Conservation (phyloP, 306 rosid genomes). For the Argentina anserina region DNA sequence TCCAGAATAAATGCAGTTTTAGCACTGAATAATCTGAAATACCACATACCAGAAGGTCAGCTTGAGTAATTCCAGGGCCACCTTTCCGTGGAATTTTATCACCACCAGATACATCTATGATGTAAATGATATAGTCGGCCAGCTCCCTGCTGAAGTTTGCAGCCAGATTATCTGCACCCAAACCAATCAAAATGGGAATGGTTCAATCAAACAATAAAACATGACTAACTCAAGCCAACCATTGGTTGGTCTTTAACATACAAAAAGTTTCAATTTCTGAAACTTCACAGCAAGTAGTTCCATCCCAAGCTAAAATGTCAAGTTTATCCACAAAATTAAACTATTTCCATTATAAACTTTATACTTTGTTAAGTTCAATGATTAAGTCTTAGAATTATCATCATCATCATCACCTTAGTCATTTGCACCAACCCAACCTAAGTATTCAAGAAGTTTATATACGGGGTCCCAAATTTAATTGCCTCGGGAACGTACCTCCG, state of each 20-base stretch:
- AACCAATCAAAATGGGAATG: slow-evolving; percentile 22
- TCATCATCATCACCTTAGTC: slow-evolving; percentile 8
- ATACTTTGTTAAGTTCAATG: neutral
- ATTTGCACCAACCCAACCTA: neutral
- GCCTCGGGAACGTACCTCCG: slow-evolving; percentile 59
- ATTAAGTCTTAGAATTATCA: neutral
- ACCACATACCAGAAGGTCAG: slow-evolving; percentile 88
- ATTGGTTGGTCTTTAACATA: neutral
- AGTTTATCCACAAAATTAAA: neutral
- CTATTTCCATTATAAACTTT: neutral
- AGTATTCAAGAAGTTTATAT: neutral
- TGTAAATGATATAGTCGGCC: slow-evolving; percentile 95
- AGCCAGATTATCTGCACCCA: slow-evolving; percentile 82
- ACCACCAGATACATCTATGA: slow-evolving; percentile 93
- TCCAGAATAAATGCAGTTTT: slow-evolving; percentile 1
- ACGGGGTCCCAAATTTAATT: neutral
- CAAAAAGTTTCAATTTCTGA: neutral
- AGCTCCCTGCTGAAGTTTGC: slow-evolving; percentile 98
- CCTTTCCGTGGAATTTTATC: slow-evolving; percentile 99
- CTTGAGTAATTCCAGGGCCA: slow-evolving; percentile 99
- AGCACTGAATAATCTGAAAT: slow-evolving; percentile 6
- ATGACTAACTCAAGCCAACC: neutral
- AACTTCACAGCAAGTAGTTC: neutral
- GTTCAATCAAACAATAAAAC: neutral
- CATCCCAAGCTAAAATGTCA: neutral